Evolutionary conservation across 2,329 filamentous ascomycete species (phyloP).

Genomic region (Bipolaris oryzae): DNA sequence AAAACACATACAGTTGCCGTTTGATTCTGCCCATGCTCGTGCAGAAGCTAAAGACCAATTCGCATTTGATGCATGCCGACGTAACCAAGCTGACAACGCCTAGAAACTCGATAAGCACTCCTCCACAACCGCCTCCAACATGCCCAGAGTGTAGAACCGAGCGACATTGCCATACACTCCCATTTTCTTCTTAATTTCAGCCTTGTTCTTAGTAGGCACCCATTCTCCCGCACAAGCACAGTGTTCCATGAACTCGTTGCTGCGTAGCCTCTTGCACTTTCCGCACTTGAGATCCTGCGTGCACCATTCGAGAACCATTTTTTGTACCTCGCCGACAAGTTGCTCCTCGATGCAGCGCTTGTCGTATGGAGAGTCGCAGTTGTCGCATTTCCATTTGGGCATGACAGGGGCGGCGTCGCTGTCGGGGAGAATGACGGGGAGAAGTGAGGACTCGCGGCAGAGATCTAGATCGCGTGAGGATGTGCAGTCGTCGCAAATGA

Average conservation of each 20-base stretch:
- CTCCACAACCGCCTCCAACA: conserved; percentile 77
- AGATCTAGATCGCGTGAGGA: conserved; percentile 87
- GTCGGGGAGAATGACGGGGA: conserved; percentile 58
- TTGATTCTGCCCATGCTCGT: not conserved
- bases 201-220: conserved; percentile 71
- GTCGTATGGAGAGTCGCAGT: conserved; percentile 77
- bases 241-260: conserved; percentile 96
- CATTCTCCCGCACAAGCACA: conserved; percentile 91
- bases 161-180: conserved; percentile 76
- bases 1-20: not conserved
- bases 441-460: conserved; percentile 83
- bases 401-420: conserved; percentile 54
- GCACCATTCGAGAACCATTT: conserved; percentile 77
- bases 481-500: conserved; percentile 91
- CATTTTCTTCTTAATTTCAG: conserved; percentile 69
- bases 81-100: not conserved
- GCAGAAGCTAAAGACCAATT: not conserved
- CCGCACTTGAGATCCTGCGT: conserved; percentile 90
- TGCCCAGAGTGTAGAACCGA: conserved; percentile 77
- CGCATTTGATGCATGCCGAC: not conserved
- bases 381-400: conserved; percentile 74
- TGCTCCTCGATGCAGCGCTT: conserved; percentile 83
- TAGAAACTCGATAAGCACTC: conserved; percentile 61
- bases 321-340: conserved; percentile 77
- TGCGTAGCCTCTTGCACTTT: conserved; percentile 68